Evolutionary conservation across 495 filamentous ascomycete genomes (phyloP).

Genomic region (Neurospora discreta): DNA sequence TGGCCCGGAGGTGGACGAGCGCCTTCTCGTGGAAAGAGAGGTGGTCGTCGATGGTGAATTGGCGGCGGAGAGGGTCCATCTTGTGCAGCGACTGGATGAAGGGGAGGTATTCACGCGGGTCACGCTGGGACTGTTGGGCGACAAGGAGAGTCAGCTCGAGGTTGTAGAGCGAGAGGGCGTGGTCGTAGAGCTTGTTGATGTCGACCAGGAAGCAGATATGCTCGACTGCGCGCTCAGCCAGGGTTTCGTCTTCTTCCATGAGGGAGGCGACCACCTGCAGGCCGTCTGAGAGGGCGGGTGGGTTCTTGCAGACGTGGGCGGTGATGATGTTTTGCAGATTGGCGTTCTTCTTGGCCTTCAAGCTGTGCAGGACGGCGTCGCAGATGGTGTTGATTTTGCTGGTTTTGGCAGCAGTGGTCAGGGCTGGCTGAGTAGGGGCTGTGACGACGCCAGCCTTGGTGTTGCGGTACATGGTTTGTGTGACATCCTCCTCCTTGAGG

Average conservation of each 20-base stretch:
- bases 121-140: slow-evolving; percentile 91
- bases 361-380: slow-evolving; percentile 62
- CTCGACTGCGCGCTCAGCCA: slow-evolving; percentile 77
- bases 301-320: slow-evolving; percentile 83
- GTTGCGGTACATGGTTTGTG: slow-evolving; percentile 85
- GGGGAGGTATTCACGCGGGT: slow-evolving; percentile 90
- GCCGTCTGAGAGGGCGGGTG: slow-evolving; percentile 81
- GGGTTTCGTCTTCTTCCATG: slow-evolving; percentile 51
- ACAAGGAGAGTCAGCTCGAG: slow-evolving; percentile 82
- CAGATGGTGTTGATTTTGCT: slow-evolving; percentile 81
- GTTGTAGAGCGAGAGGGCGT: slow-evolving; percentile 81
- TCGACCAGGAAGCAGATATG: slow-evolving; percentile 96
- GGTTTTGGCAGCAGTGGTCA: slow-evolving; percentile 14
- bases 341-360: slow-evolving; percentile 50
- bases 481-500: slow-evolving; percentile 84
- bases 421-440: slow-evolving; percentile 10
- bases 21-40: slow-evolving; percentile 68
- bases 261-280: slow-evolving; percentile 65
- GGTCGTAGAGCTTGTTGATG: slow-evolving; percentile 84
- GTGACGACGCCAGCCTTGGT: slow-evolving; percentile 39
- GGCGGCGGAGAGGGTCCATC: slow-evolving; percentile 52
- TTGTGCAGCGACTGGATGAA: slow-evolving; percentile 80
- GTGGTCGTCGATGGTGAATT: slow-evolving; percentile 81
- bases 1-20: slow-evolving; percentile 56
- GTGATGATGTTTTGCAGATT: slow-evolving; percentile 90